phyloP scores from a whole-genome alignment of 192 early-diverging fungal species.

The Coemansia sp. region DNA sequence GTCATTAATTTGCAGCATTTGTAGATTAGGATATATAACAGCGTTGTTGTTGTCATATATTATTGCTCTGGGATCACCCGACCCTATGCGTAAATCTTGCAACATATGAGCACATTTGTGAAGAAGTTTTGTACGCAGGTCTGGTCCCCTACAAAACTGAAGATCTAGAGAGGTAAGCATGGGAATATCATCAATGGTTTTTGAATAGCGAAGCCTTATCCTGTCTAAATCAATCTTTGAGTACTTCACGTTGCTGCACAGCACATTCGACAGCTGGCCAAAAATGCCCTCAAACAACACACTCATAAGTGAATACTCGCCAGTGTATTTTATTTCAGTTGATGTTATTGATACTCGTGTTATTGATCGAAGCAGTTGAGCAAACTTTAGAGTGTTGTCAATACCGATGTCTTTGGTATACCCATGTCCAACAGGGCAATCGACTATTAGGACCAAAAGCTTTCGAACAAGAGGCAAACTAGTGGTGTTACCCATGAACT shows the following conservation, averaged over 20 bases:
- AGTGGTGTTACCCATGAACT: background rate
- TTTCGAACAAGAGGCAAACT: background rate
- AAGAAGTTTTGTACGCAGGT: background rate
- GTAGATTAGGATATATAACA: conserved; percentile 5
- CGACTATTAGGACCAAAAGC: background rate
- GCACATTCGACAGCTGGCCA: background rate
- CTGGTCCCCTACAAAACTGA: background rate
- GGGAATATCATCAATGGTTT: background rate
- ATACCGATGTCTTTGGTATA: background rate
- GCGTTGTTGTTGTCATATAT: background rate
- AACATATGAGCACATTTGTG: background rate
- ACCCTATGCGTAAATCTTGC: background rate
- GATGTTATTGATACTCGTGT: background rate
- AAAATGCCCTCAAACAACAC: background rate
- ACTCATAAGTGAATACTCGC: background rate
- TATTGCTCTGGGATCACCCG: background rate
- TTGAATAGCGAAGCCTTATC: background rate
- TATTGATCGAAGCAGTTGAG: background rate
- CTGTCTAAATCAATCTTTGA: background rate
- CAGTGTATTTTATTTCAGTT: background rate
- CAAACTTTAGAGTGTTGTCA: background rate
- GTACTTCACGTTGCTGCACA: background rate
- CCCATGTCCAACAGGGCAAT: background rate
- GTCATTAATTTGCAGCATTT: background rate
- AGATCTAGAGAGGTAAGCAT: background rate